Base-by-base conservation (phyloP, 306 rosid genomes). In the Cotoneaster glaucophyllus region DNA sequence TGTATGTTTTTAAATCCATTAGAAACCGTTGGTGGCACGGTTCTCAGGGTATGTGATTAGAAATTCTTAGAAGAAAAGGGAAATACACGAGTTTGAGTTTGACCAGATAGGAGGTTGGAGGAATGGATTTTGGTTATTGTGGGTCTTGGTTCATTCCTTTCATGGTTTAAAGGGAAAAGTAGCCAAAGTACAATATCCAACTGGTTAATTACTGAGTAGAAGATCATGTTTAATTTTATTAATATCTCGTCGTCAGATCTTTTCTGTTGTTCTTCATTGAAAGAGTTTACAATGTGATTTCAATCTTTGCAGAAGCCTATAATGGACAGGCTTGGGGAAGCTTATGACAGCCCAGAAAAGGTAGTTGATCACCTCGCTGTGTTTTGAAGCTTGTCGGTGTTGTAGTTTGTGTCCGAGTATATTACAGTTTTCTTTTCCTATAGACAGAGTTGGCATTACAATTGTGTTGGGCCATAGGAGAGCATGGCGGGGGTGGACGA, bases 391-490 rank as follows among this genome's bases (percentile, higher is more conserved):
- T 50, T 48, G 71, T 67, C 19, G 43, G 29, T 69, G 45, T 62
- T 37, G 52, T 78, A 48, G 34, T 74, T 77, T 72, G 44, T 41
- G 73, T 69, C 75, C 73, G 61, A 86, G 48, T 67, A 69, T 34
- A 18, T 64, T 64, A 29, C 64, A 17, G 63, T 74, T 79, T 82
- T 69, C 29, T 77, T 83, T 74, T 78, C 80, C 54, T 69, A 52
- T 83, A 95, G 97, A 86, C 90, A 81, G 97, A 95, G 85, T 87
- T 95, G 84, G 98, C 98, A 70, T 82, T 92, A 77, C 97, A 92
- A 77, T 70, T 95, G 84, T 92, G 98, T 82, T 95, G 98, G 97
- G 97, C 97, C 77, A 92, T 95, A 53, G 98, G 98, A 80, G 98
- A 95, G 96, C 89, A 95, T 66, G 96, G 96, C 45, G 98, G 98